Conservation (phyloP, 148 eudicot species). For the Oxyria digyna region DNA sequence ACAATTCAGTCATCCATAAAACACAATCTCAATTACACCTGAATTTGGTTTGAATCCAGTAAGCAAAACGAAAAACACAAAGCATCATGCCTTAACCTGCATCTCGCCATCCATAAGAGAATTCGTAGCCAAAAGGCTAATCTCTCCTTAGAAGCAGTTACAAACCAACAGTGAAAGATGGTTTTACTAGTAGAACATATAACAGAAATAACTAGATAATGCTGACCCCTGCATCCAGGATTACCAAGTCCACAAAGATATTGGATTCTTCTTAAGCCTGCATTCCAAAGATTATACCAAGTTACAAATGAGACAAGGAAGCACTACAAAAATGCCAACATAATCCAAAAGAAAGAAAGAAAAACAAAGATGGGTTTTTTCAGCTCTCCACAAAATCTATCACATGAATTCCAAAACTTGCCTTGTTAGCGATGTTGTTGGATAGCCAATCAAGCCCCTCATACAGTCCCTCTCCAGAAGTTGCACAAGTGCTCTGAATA, state of each 20-base stretch:
- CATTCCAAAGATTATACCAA: conserved; percentile 8
- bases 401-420: background rate
- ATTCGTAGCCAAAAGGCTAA: conserved; percentile 22
- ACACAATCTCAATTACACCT: background rate
- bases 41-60: background rate
- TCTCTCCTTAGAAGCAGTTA: conserved; percentile 17
- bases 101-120: conserved; percentile 10
- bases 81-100: background rate
- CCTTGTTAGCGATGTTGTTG: conserved; percentile 13
- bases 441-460: conserved; percentile 12
- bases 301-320: background rate
- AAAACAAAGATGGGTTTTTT: background rate
- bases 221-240: conserved; percentile 38
- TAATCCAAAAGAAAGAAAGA: background rate
- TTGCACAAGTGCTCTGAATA: conserved; percentile 7
- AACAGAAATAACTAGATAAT: conserved; percentile 20
- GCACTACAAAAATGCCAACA: background rate
- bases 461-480: conserved; percentile 11
- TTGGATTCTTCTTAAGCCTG: conserved; percentile 24
- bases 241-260: conserved; percentile 20
- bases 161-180: conserved; percentile 13
- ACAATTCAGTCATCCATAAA: conserved; percentile 6
- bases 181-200: conserved; percentile 14
- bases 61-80: background rate
- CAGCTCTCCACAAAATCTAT: background rate